phyloP scores from a whole-genome alignment of 352 stramenopile species.

The Phytophthora pistaciae region DNA sequence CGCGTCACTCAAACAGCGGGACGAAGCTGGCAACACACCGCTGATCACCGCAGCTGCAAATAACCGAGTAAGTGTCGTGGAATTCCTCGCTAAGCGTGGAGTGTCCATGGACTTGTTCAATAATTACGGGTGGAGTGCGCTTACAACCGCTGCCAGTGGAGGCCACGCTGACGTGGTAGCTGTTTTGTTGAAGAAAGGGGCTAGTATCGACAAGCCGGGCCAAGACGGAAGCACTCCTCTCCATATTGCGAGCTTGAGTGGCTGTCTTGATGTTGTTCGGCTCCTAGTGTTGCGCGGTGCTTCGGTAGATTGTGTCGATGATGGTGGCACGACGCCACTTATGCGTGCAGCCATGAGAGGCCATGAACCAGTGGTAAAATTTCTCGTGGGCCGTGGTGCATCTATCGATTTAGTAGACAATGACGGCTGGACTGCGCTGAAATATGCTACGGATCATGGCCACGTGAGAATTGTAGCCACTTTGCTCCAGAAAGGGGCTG shows the following conservation, averaged over 20 bases:
- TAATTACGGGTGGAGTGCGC: not conserved
- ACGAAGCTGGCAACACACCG: not conserved
- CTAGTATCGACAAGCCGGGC: not conserved
- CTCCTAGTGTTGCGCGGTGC: too few species aligned
- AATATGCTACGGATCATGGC: not conserved
- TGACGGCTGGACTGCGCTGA: not conserved
- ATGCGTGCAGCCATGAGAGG: not conserved
- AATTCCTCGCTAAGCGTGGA: not conserved
- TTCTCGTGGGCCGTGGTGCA: not conserved
- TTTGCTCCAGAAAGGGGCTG: not conserved
- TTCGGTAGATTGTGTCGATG: too few species aligned
- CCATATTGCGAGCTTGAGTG: too few species aligned
- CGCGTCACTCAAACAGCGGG: not conserved
- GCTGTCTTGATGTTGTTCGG: too few species aligned
- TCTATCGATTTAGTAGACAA: not conserved
- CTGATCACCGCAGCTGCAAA: not conserved
- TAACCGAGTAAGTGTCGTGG: not conserved
- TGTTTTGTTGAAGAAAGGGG: not conserved
- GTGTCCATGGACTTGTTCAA: not conserved
- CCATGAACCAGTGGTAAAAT: not conserved
- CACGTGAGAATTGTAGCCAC: too few species aligned
- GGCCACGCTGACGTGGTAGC: not conserved
- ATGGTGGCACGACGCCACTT: not conserved
- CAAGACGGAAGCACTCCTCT: not conserved
- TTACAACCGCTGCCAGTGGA: not conserved